A percentile compares a stretch with the other conserved stretches of the same genome.
phyloP scores from a whole-genome alignment of 345 rosid genomes.

The Passiflora organensis region DNA sequence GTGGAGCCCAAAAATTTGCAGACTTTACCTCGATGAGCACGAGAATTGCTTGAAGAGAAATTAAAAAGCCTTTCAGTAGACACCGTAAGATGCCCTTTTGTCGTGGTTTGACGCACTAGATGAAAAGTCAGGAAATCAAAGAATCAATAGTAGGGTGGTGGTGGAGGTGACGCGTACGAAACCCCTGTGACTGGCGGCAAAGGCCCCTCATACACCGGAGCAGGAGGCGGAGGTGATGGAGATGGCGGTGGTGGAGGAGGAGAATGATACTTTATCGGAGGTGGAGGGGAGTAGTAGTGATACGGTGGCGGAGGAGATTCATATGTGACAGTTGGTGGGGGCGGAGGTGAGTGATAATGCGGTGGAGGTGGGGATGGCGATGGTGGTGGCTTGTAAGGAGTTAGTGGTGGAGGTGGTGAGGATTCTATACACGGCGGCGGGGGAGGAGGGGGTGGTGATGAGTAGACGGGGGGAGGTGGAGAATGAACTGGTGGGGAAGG shows the following conservation, averaged over 20 bases:
- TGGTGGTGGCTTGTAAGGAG: conserved; percentile 16
- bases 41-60: conserved; percentile 41
- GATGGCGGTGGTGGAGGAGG: conserved; percentile 23
- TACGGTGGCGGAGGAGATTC: conserved; percentile 51
- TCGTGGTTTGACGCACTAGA: neutral
- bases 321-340: conserved; percentile 56
- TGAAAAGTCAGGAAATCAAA: conserved; percentile 43
- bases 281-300: conserved; percentile 21
- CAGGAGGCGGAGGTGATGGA: conserved; percentile 48
- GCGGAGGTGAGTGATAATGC: conserved; percentile 25
- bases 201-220: conserved; percentile 76
- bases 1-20: conserved; percentile 8
- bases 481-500: neutral
- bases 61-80: neutral
- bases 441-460: conserved; percentile 23
- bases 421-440: conserved; percentile 17
- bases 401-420: conserved; percentile 35
- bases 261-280: neutral
- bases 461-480: conserved; percentile 49
- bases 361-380: conserved; percentile 32
- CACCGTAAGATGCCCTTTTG: conserved; percentile 6
- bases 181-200: conserved; percentile 78
- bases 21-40: conserved; percentile 31
- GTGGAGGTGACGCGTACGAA: conserved; percentile 96
- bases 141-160: conserved; percentile 96